phyloP scores from a whole-genome alignment of 1,139 yeast species.

The Saccharomyces hybrid region DNA sequence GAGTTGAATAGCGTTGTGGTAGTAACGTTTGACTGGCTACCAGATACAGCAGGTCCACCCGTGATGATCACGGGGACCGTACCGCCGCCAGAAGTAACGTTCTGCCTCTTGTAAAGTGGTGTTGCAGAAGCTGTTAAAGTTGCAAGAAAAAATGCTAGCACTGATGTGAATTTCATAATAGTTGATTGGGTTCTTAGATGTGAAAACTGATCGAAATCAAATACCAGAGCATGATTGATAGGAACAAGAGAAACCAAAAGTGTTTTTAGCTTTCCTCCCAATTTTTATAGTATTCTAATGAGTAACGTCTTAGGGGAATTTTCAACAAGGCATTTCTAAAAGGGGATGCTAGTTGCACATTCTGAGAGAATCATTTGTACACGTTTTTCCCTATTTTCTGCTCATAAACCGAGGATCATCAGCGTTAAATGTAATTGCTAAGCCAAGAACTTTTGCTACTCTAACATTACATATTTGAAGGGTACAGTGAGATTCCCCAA shows the following conservation, averaged over 20 bases:
- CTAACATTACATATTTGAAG: background rate
- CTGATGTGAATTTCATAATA: background rate
- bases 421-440: background rate
- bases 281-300: background rate
- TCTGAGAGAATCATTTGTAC: background rate
- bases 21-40: slow-evolving; percentile 2
- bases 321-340: background rate
- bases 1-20: slow-evolving; percentile 17
- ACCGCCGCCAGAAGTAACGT: background rate
- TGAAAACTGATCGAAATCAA: background rate
- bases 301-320: background rate
- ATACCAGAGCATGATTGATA: background rate
- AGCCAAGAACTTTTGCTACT: background rate
- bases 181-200: background rate
- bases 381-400: background rate
- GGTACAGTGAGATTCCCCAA: background rate
- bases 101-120: slow-evolving; percentile 3
- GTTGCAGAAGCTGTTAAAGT: slow-evolving; percentile 4
- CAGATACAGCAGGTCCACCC: slow-evolving; percentile 4
- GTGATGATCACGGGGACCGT: slow-evolving; percentile 2
- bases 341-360: background rate
- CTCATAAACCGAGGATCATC: background rate
- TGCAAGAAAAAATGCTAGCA: background rate
- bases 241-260: background rate
- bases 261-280: background rate